A percentile compares a stretch with the other conserved stretches of the same genome.
Evolutionary conservation across 1,139 yeast genomes (phyloP).

Genomic region (Debaryomycetaceae sp.): DNA sequence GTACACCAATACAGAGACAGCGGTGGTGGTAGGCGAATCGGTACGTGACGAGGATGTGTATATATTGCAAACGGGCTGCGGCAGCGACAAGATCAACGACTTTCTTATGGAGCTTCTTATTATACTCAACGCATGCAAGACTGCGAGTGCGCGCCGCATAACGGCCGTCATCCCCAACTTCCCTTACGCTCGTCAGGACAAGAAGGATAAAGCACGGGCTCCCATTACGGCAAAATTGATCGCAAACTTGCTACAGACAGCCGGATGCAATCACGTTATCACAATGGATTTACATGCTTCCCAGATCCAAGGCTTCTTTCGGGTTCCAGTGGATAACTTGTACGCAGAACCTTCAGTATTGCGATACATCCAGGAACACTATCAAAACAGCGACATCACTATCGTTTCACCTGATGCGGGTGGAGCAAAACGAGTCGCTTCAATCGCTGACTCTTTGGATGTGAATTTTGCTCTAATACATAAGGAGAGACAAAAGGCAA

Average conservation of each 20-base stretch:
- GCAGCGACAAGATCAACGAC: conserved; percentile 47
- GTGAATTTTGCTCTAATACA: conserved; percentile 72
- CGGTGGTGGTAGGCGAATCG: conserved; percentile 64
- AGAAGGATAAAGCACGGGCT: conserved; percentile 72
- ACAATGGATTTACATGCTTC: conserved; percentile 82
- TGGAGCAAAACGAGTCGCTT: conserved; percentile 77
- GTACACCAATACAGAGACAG: conserved; percentile 41
- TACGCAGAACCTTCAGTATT: conserved; percentile 74
- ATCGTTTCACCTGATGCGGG: conserved; percentile 81
- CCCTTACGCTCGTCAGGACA: conserved; percentile 78
- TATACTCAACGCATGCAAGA: conserved; percentile 65
- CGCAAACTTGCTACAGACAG: conserved; percentile 66
- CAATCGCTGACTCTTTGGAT: conserved; percentile 67
- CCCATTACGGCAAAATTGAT: conserved; percentile 73
- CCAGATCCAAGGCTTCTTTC: conserved; percentile 76
- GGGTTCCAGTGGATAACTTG: conserved; percentile 70
- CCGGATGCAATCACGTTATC: conserved; percentile 74
- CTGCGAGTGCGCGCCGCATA: conserved; percentile 70
- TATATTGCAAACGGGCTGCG: conserved; percentile 63
- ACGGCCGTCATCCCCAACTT: conserved; percentile 74
- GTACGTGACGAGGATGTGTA: conserved; percentile 73
- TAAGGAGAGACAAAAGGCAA: conserved; percentile 72
- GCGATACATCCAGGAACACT: conserved; percentile 50
- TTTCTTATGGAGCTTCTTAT: conserved; percentile 61
- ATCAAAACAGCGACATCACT: conserved; percentile 37